Evolutionary conservation across 2,329 filamentous ascomycete genomes (phyloP), one percentile per base, ranked within the genome.

Genomic region (Cladosporium sp.): DNA sequence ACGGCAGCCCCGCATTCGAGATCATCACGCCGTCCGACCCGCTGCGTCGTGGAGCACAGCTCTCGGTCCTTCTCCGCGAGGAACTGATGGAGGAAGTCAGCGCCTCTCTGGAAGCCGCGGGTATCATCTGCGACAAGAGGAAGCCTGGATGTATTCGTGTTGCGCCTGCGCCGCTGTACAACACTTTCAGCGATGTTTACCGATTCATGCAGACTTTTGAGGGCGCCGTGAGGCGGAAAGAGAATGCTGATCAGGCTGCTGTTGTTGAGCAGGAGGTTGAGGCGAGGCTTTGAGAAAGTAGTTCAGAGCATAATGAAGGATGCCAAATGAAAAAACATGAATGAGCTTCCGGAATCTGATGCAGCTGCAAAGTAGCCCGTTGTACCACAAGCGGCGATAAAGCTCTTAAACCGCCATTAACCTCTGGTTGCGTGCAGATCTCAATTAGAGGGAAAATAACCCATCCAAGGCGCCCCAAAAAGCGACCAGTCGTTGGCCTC

Each of bases 71-170:
- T 43, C 72, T 95, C 15, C 70, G 77, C 15, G 75, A 80, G 1
- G 88, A 85, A 0, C 62, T 93, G 45, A 69, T 95, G 49, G 87
- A 92, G n/a, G 64, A 64, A 6, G 80, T 94, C 2, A 76, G 82
- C 52, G 71, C 73, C 38, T 76, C 75, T 22, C 66, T 95, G 22
- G 80, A 87, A 58, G 76, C 79, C 11, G 77, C 79, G 1, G 86
- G 85, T 1, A 82, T 93, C 2, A 78, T 94, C 1, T 82, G 87
- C 32, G 90, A 95, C 64, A 86, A 93, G 75, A 76, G 90, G 52
- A 88, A 87, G 66, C 90, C 91, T 1, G 84, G 91, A 63, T 90
- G 95, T 13, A 84, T 95, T 43, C 76, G 90, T 1, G 82, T 94
- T 1, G 88, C 90, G 2, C 90, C 91, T 1, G 85, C 86, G 36